Evolutionary conservation across 768 basidiomycete species (phyloP).

Genomic region (Kwoniella mangroviensis): DNA sequence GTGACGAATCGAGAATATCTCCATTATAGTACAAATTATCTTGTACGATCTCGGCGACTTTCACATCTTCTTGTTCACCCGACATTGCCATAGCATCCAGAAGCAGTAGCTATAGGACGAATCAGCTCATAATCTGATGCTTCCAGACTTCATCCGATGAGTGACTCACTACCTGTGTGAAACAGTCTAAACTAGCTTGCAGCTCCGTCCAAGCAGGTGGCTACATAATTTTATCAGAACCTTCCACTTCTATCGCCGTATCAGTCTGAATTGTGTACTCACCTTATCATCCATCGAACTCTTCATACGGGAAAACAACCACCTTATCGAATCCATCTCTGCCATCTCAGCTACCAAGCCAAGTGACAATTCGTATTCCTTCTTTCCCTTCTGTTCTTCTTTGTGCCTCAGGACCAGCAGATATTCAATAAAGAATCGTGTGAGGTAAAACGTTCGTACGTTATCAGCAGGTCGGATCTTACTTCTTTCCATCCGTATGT

Average conservation of each 20-base stretch:
- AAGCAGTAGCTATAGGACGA: constrained; percentile 66
- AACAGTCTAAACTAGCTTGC: constrained; percentile 90
- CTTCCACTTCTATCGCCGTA: neutral
- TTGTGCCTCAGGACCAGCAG: constrained; percentile 68
- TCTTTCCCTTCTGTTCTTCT: constrained; percentile 10
- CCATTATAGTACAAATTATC: constrained; percentile 94
- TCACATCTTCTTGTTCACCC: constrained; percentile 65
- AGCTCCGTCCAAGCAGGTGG: constrained; percentile 93
- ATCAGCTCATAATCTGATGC: neutral
- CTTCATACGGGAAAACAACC: constrained; percentile 87
- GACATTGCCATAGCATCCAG: constrained; percentile 78
- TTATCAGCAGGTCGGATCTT: constrained; percentile 96
- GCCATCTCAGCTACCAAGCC: constrained; percentile 77
- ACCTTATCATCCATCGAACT: constrained; percentile 91
- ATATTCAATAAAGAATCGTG: constrained; percentile 91
- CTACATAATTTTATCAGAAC: constrained; percentile 59
- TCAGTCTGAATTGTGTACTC: neutral
- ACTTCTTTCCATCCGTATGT: constrained; percentile 87
- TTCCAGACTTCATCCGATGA: neutral
- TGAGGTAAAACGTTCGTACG: constrained; percentile 80
- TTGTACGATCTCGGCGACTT: constrained; percentile 79
- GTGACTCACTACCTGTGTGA: constrained; percentile 73
- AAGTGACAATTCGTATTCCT: constrained; percentile 24
- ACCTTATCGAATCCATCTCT: constrained; percentile 83
- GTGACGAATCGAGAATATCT: constrained; percentile 84